Percentiles rank a stretch among this genome's conserved stretches.
These are phyloP conservation scores for Paecilomyces dactylethromorphus DNA, from an alignment of 2,329 filamentous ascomycete species.

Conservation along the genomic window DNA sequence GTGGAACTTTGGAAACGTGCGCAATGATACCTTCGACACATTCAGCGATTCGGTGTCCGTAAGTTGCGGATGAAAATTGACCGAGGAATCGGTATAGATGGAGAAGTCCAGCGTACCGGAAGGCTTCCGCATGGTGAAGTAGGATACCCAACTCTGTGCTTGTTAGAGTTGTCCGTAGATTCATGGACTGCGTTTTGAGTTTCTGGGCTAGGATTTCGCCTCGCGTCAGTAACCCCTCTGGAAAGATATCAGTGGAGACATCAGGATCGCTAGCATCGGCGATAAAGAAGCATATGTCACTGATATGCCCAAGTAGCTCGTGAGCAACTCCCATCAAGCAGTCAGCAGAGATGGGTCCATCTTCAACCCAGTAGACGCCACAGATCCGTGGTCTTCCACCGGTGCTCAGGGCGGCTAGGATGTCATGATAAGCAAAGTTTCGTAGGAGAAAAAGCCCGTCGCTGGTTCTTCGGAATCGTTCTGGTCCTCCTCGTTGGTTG, in stretches of 20 bases:
- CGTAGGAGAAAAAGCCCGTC: constrained; percentile 9
- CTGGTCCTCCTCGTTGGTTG: constrained; percentile 5
- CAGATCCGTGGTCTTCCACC: constrained; percentile 4
- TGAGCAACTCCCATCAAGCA: constrained; percentile 9
- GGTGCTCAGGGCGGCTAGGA: constrained; percentile 9
- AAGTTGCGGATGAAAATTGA: neutral
- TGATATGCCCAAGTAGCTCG: constrained; percentile 7
- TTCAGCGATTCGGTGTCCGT: constrained; percentile 1
- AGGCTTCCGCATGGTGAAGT: constrained; percentile 9
- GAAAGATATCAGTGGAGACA: neutral
- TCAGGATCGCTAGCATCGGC: constrained; percentile 6
- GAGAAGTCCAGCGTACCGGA: constrained; percentile 7
- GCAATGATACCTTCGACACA: constrained; percentile 4
- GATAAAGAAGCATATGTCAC: constrained; percentile 8
- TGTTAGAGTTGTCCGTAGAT: neutral
- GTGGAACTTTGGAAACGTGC: constrained; percentile 5
- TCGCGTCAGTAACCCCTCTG: neutral
- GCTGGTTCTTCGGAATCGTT: constrained; percentile 2
- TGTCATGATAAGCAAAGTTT: constrained; percentile 11
- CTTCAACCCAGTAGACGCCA: constrained; percentile 7
- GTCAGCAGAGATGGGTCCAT: constrained; percentile 2
- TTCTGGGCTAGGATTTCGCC: constrained; percentile 3
- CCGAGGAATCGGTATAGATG: constrained; percentile 7
- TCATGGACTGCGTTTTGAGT: constrained; percentile 4
- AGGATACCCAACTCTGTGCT: constrained; percentile 1